phyloP scores from a whole-genome alignment of 2,329 filamentous ascomycete species.

The Truncatella angustata region DNA sequence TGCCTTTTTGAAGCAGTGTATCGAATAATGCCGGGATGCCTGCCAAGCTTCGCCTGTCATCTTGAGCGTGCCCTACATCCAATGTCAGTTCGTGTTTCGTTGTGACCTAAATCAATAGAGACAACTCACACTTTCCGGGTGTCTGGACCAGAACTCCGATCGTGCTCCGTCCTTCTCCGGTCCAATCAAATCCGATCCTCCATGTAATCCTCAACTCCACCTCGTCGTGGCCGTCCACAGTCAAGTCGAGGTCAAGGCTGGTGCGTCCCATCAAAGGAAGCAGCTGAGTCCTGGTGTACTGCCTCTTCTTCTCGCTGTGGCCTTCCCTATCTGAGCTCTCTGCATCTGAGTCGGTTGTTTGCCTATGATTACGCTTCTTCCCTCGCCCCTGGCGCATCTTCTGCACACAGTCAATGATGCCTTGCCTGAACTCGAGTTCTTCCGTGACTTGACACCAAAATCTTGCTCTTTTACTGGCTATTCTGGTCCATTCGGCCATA shows the following conservation, averaged over 20 bases:
- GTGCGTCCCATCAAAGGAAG: conserved; percentile 53
- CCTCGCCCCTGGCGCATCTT: conserved; percentile 25
- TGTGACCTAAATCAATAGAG: too few relatives aligned
- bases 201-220: conserved; percentile 54
- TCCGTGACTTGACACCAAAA: conserved; percentile 58
- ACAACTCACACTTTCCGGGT: conserved; percentile 61
- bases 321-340: conserved; percentile 21
- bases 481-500: conserved; percentile 65
- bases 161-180: conserved; percentile 64
- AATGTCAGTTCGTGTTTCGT: background rate
- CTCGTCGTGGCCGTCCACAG: conserved; percentile 19
- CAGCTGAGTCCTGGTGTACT: conserved; percentile 42
- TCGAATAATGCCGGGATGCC: conserved; percentile 61
- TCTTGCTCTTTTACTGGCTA: conserved; percentile 58
- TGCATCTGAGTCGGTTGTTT: conserved; percentile 9
- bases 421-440: conserved; percentile 40
- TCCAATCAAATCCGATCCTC: conserved; percentile 69
- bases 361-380: conserved; percentile 12
- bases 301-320: conserved; percentile 15
- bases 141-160: conserved; percentile 54
- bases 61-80: conserved; percentile 55
- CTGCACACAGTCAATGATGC: conserved; percentile 27
- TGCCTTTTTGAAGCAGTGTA: conserved; percentile 53
- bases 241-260: conserved; percentile 43
- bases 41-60: conserved; percentile 53